Evolutionary conservation across 2,329 filamentous ascomycete genomes (phyloP).

Genomic region (Apiospora phragmitis): DNA sequence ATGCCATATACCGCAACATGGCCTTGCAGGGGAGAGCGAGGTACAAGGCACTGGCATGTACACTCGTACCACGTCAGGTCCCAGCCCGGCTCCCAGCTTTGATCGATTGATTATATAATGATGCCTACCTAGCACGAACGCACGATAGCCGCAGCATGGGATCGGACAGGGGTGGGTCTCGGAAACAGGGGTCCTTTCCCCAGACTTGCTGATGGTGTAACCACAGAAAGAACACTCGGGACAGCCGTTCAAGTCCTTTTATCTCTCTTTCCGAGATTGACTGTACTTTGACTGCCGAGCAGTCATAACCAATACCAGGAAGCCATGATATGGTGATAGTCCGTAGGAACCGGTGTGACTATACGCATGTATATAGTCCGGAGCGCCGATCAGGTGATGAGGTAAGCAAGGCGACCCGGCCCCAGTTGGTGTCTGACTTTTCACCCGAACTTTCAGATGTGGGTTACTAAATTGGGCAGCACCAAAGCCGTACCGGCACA

Average conservation of each 20-base stretch:
- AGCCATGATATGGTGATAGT: neutral
- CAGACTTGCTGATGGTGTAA: conserved; percentile 2
- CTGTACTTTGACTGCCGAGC: neutral
- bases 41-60: conserved; percentile 7
- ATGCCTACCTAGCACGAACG: conserved; percentile 17
- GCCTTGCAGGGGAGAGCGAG: neutral
- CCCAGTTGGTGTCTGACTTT: neutral
- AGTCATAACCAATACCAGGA: too few relatives aligned
- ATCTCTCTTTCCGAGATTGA: too few relatives aligned
- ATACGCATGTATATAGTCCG: neutral
- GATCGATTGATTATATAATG: conserved; percentile 1
- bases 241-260: neutral
- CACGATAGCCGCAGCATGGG: conserved; percentile 27
- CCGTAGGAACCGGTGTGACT: neutral
- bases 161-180: conserved; percentile 17
- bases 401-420: neutral
- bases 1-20: conserved; percentile 2
- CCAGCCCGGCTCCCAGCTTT: neutral
- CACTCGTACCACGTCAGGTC: conserved; percentile 2
- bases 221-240: conserved; percentile 2
- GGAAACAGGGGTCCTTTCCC: conserved; percentile 11
- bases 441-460: conserved; percentile 1
- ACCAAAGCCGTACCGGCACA: neutral
- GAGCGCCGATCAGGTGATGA: neutral
- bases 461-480: neutral